A percentile compares a stretch with the other conserved stretches of the same genome.
These are phyloP conservation scores for Coemansia sp. DNA, from an alignment of 192 early-diverging fungal species.

Conservation along the genomic window DNA sequence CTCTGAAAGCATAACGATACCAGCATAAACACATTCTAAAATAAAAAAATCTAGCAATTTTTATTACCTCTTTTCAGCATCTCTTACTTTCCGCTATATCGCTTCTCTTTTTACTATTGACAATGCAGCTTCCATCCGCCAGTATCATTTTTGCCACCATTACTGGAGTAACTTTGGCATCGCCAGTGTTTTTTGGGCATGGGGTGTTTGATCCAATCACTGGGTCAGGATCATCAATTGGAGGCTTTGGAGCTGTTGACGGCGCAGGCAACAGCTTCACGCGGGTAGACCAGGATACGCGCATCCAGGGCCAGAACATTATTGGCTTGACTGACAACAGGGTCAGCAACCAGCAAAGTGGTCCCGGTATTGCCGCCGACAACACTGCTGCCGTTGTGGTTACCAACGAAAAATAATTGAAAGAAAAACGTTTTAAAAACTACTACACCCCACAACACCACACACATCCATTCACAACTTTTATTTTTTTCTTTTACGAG, in stretches of 20 bases:
- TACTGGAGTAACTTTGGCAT: conserved; percentile 8
- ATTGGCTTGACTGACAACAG: conserved; percentile 32
- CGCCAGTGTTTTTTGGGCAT: conserved; percentile 25
- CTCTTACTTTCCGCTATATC: neutral
- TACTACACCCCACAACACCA: no score
- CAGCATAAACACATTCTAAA: neutral
- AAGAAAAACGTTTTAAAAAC: neutral
- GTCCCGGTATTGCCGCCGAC: conserved; percentile 38
- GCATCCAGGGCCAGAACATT: conserved; percentile 33
- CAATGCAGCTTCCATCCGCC: conserved; percentile 13
- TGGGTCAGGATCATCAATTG: conserved; percentile 20
- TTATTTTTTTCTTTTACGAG: neutral
- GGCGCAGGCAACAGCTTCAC: conserved; percentile 37
- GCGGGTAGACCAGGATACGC: conserved; percentile 40
- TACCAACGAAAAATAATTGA: conserved; percentile 10
- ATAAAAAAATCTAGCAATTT: no score
- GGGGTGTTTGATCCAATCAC: conserved; percentile 24
- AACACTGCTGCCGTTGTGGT: conserved; percentile 22
- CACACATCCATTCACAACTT: neutral
- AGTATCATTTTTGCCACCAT: neutral
- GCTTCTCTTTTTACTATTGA: neutral
- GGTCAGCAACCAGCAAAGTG: conserved; percentile 26
- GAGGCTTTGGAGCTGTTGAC: conserved; percentile 16
- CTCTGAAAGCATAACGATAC: no score
- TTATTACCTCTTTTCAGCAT: neutral